Conservation (phyloP, 164 flowering plant species). For the Liquidambar formosana region DNA sequence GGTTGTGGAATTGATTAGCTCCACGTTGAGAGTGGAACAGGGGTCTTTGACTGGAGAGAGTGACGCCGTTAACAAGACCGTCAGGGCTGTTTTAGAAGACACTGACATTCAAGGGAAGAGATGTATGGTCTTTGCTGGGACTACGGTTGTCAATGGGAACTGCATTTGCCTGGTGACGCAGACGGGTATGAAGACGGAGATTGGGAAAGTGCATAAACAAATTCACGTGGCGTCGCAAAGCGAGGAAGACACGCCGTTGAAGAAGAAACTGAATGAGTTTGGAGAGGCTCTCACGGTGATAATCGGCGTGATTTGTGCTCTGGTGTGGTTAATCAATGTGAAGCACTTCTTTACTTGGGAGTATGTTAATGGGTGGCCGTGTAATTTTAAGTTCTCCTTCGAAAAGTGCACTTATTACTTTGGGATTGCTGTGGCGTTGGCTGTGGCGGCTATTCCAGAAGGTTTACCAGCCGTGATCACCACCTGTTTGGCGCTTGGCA, state of each 20-base stretch:
- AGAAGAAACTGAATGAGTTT: constrained; percentile 61
- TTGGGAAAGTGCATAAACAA: constrained; percentile 54
- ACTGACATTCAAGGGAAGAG: constrained; percentile 55
- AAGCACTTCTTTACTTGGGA: constrained; percentile 63
- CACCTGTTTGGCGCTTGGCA: constrained; percentile 62
- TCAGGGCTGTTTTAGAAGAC: constrained; percentile 38
- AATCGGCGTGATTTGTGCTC: constrained; percentile 47
- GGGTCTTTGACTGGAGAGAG: constrained; percentile 66
- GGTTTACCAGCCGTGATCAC: constrained; percentile 70
- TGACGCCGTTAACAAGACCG: constrained; percentile 51
- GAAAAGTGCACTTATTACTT: constrained; percentile 65
- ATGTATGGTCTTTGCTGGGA: constrained; percentile 60
- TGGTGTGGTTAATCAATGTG: constrained; percentile 64
- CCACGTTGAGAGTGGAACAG: constrained; percentile 56
- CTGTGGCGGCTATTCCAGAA: constrained; percentile 67
- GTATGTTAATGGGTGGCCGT: constrained; percentile 56
- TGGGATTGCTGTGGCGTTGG: constrained; percentile 65
- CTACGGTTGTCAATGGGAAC: constrained; percentile 56
- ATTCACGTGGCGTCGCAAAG: constrained; percentile 51
- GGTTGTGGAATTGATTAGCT: constrained; percentile 46
- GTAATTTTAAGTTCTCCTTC: constrained; percentile 54
- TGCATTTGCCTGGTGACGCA: constrained; percentile 47
- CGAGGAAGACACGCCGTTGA: constrained; percentile 56
- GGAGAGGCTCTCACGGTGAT: constrained; percentile 48
- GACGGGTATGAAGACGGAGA: constrained; percentile 51